Evolutionary conservation across 768 basidiomycete species (phyloP).

Genomic region (Naematelia aurantialba): DNA sequence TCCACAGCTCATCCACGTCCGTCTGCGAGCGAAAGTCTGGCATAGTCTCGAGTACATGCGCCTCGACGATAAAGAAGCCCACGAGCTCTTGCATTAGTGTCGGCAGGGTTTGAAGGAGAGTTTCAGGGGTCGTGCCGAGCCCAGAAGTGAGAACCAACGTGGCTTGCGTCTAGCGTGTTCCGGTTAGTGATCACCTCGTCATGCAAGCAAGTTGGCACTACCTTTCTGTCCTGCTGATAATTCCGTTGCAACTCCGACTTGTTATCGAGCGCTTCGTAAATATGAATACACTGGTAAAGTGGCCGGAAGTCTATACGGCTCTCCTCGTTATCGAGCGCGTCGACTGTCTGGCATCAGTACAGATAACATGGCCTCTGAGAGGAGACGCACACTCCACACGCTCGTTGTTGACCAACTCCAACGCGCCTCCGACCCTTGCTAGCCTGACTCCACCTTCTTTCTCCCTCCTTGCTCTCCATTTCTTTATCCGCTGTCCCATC

Average conservation of each 20-base stretch:
- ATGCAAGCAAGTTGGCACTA: constrained; percentile 36
- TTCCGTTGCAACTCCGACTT: constrained; percentile 82
- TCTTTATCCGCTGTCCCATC: constrained; percentile 76
- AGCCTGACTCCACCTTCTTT: constrained; percentile 73
- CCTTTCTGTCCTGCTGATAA: constrained; percentile 97
- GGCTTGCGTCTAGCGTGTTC: constrained; percentile 85
- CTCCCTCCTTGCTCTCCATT: constrained; percentile 79
- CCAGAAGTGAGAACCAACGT: constrained; percentile 74
- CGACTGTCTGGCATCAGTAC: constrained; percentile 57
- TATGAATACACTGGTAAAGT: constrained; percentile 93
- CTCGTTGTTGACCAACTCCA: constrained; percentile 87
- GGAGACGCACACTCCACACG: constrained; percentile 83
- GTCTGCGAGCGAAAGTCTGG: constrained; percentile 81
- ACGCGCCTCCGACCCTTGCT: constrained; percentile 81
- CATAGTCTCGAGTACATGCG: constrained; percentile 82
- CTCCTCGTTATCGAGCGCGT: constrained; percentile 85
- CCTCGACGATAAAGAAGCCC: constrained; percentile 96
- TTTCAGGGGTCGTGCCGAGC: constrained; percentile 46
- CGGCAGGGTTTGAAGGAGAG: constrained; percentile 56
- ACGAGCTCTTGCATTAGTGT: constrained; percentile 87
- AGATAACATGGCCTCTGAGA: too few relatives aligned
- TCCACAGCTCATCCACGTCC: constrained; percentile 95
- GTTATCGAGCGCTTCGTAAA: constrained; percentile 86
- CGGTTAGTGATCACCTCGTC: neutral
- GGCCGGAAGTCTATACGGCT: constrained; percentile 90